These are phyloP conservation scores for Globisporangium carolinianum DNA, from an alignment of 352 stramenopile genomes.

Conservation along the genomic window DNA sequence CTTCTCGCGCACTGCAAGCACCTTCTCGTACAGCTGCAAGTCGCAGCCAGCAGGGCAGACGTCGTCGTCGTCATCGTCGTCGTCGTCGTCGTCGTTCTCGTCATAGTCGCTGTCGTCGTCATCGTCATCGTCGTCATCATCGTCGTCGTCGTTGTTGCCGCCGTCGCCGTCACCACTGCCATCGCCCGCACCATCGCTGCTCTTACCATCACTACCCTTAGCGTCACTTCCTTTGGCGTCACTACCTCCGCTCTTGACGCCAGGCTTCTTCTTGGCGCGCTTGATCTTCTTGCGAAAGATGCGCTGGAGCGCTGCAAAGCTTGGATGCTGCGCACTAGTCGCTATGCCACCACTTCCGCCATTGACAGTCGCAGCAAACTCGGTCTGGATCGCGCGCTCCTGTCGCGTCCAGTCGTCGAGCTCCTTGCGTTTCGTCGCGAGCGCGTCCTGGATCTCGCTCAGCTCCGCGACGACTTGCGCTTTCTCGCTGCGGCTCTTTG, in stretches of 20 bases:
- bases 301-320: conserved; percentile 73
- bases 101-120: conserved; percentile 66
- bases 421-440: conserved; percentile 74
- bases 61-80: conserved; percentile 91
- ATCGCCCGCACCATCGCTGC: conserved; percentile 10
- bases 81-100: conserved; percentile 87
- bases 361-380: conserved; percentile 70
- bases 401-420: conserved; percentile 68
- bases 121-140: conserved; percentile 69
- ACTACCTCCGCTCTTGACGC: conserved; percentile 24
- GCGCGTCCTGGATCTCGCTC: conserved; percentile 62
- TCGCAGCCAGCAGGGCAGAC: conserved; percentile 87
- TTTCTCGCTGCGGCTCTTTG: conserved; percentile 83
- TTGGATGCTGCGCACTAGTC: conserved; percentile 32
- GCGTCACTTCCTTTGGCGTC: conserved; percentile 43
- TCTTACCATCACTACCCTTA: conserved; percentile 46
- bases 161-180: conserved; percentile 18
- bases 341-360: conserved; percentile 23
- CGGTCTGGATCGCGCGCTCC: conserved; percentile 54
- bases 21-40: conserved; percentile 87
- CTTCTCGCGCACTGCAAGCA: conserved; percentile 89
- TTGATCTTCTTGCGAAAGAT: conserved; percentile 92
- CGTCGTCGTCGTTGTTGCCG: conserved; percentile 64
- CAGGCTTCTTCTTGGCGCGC: conserved; percentile 73
- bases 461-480: conserved; percentile 76